Conservation (phyloP, 2,329 filamentous ascomycete genomes). For the Monosporascus sp. region DNA sequence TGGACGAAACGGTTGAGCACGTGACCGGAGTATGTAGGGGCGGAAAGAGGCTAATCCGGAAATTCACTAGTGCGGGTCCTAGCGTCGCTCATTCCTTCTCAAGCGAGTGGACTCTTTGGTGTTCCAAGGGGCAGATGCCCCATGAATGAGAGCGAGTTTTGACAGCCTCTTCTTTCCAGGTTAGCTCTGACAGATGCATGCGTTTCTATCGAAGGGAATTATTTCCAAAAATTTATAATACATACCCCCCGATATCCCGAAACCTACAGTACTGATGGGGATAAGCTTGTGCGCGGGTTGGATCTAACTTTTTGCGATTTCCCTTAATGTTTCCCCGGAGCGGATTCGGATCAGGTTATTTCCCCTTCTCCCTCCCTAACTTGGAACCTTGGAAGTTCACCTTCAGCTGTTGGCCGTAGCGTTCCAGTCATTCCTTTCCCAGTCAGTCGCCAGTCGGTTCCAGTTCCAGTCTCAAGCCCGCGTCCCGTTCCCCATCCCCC, state of each 20-base stretch:
- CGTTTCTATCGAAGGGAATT: not conserved
- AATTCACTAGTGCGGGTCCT: not conserved
- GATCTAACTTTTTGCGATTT: not conserved
- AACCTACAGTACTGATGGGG: too few species aligned
- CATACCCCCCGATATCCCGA: too few species aligned
- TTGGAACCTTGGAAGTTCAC: not conserved
- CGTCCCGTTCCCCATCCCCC: too few species aligned
- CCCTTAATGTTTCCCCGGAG: slow-evolving; percentile 7
- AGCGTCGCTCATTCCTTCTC: not conserved
- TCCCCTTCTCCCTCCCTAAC: slow-evolving; percentile 5
- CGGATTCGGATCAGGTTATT: slow-evolving; percentile 7
- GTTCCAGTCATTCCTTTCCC: slow-evolving; percentile 1
- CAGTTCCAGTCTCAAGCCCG: too few species aligned
- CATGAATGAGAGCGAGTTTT: not conserved
- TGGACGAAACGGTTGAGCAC: not conserved
- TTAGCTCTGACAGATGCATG: not conserved
- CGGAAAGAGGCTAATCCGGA: not conserved
- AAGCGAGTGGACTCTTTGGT: not conserved
- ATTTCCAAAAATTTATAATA: not conserved
- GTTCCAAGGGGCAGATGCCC: not conserved
- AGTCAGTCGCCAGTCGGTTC: too few species aligned
- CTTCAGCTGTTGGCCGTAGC: too few species aligned
- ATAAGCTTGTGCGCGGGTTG: too few species aligned
- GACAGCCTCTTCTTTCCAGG: not conserved
- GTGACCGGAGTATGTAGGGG: not conserved